Base-by-base conservation (phyloP, 306 rosid species). In the Herpetospermum pedunculosum region DNA sequence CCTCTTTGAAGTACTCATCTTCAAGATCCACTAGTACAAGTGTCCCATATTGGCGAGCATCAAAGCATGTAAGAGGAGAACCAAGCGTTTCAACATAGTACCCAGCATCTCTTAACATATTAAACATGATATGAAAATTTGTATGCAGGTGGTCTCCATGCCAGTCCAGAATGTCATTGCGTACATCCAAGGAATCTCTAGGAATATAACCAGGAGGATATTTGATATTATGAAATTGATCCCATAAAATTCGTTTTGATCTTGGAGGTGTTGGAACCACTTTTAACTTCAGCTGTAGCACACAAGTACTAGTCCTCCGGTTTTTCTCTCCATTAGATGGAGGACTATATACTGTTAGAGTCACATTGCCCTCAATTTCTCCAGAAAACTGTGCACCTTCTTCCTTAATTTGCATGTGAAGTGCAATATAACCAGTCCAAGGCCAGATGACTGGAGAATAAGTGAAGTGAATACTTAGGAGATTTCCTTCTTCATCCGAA, bases 151-250 rank as follows among this genome's bases (percentile, higher is more conserved):
- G 97, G 85, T 94, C 99, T 16, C 99, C 99, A 71, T 94, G 99
- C 99, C 99, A 94, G 79, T 94, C 99, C 68, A 94, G 97, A 79
- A 94, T 94, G 86, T 94, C 99, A 81, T 91, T 94, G 32, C 96
- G 96, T 76, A 94, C 97, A 82, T 94, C 97, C 89, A 94, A 83
- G 63, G 99, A 94, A 72, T 94, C 99, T 80, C 99, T 85, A 2
- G 99, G 97, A 76, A 94, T 94, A 81, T 94, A 94, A 75, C 97
- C 99, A 79, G 97, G 97, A 62, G 99, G 99, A 71, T 94, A 94
- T 78, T 94, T 91, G 63, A 94, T 91, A 74, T 76, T 94, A 85
- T 89, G 99, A 88, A 91, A 94, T 82, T 94, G 98, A 81, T 93
- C 98, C 98, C 98, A 93, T 88, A 93, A 81, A 78, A 93, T 48